A percentile compares a stretch with the other conserved stretches of the same genome.
Evolutionary conservation across 495 filamentous ascomycete species (phyloP).

Genomic region (Poronia punctata): DNA sequence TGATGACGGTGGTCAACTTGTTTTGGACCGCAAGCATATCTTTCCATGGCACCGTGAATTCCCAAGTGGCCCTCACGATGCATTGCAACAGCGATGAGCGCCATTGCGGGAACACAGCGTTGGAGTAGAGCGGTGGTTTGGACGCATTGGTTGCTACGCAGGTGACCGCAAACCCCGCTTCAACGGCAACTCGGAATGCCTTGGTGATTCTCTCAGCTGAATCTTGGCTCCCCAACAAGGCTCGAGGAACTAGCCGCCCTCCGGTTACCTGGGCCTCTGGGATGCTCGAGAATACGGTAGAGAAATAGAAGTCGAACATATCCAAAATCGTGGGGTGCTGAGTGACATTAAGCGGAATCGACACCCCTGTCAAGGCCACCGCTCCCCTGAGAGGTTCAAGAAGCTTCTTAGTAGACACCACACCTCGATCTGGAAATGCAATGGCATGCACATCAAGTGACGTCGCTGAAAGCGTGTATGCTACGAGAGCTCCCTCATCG

Average conservation of each 20-base stretch:
- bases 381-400: too few relatives aligned
- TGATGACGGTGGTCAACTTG: conserved; percentile 12
- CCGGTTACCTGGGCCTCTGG: background rate
- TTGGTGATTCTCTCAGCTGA: background rate
- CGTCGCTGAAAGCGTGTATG: background rate
- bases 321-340: background rate
- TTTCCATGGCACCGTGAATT: background rate
- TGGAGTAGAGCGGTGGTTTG: background rate
- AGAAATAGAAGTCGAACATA: background rate
- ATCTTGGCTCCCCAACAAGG: background rate
- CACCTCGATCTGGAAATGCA: background rate
- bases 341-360: too few relatives aligned
- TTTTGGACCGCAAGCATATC: conserved; percentile 5
- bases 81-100: background rate
- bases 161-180: background rate
- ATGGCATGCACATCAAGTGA: background rate
- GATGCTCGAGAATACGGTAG: background rate
- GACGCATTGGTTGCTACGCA: background rate
- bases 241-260: background rate
- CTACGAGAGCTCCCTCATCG: background rate
- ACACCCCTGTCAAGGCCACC: too few relatives aligned
- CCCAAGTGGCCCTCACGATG: background rate
- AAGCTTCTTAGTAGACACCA: too few relatives aligned
- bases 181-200: background rate
- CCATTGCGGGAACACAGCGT: background rate